Conservation (phyloP, 2,329 filamentous ascomycete genomes). For the Aureobasidium sp. region DNA sequence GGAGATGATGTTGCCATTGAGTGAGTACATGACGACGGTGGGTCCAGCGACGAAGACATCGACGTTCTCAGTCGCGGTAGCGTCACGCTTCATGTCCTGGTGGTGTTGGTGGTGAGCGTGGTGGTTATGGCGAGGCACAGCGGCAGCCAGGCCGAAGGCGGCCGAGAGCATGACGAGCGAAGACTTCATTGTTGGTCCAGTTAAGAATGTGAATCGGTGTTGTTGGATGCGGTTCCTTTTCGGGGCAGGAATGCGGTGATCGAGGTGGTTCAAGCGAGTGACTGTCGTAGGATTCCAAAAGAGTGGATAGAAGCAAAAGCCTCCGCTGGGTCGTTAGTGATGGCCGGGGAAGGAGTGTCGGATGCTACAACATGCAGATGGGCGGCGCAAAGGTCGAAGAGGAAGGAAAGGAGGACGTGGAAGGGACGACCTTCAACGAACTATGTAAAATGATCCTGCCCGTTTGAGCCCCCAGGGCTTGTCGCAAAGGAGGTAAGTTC, state of each 20-base stretch:
- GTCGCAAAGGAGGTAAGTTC: constrained; percentile 7
- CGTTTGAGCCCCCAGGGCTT: background rate
- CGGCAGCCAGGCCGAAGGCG: constrained; percentile 41
- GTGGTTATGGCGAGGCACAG: constrained; percentile 49
- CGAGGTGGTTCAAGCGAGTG: constrained; percentile 1
- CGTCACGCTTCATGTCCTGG: constrained; percentile 43
- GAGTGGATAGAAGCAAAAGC: constrained; percentile 15
- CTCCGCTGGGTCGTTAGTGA: background rate
- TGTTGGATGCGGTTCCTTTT: background rate
- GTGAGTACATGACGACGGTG: constrained; percentile 63
- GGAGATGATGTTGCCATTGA: constrained; percentile 57
- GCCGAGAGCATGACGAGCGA: constrained; percentile 30
- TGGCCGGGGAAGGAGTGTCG: background rate
- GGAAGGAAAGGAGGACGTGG: background rate
- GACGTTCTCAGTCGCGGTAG: constrained; percentile 39
- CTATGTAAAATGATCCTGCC: constrained; percentile 12
- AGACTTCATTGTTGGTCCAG: constrained; percentile 30
- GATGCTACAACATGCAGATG: constrained; percentile 3
- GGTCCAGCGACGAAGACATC: constrained; percentile 51
- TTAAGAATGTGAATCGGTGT: background rate
- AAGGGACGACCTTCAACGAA: background rate
- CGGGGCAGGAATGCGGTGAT: background rate
- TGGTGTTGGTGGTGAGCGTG: constrained; percentile 53
- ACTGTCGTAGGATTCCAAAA: constrained; percentile 7
- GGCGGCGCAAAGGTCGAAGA: constrained; percentile 6